A percentile compares a stretch with the other conserved stretches of the same genome.
These are phyloP conservation scores for Colletotrichum karsti DNA, from an alignment of 2,329 filamentous ascomycete species.

Conservation along the genomic window DNA sequence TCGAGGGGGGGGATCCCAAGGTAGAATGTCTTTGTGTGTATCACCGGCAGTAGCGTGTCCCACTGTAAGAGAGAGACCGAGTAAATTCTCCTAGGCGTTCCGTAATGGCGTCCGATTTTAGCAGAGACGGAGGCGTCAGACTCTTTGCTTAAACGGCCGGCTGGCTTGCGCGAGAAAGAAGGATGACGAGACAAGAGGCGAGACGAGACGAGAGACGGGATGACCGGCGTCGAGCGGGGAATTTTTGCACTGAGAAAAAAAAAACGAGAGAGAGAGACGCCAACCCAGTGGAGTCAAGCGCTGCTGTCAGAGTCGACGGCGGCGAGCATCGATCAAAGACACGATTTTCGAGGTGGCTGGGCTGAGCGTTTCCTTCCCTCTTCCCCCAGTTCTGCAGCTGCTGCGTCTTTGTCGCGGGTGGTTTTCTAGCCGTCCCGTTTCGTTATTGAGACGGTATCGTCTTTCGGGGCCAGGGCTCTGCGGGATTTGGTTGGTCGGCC, in stretches of 20 bases:
- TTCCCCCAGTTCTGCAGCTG: not conserved
- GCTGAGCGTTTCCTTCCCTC: not conserved
- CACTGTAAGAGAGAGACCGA: not conserved
- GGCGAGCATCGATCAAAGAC: not conserved
- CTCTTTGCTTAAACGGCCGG: not conserved
- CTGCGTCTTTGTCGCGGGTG: conserved; percentile 1
- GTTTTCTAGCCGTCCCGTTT: not conserved
- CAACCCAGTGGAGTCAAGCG: not conserved
- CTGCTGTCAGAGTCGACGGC: conserved; percentile 7
- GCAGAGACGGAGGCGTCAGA: conserved; percentile 4
- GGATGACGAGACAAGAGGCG: conserved; percentile 12
- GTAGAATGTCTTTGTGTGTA: conserved; percentile 4
- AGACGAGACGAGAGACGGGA: conserved; percentile 6
- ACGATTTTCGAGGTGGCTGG: not conserved
- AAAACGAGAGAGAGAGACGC: not conserved
- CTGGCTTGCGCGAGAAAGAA: conserved; percentile 13
- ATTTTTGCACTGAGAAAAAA: not conserved
- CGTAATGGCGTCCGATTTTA: not conserved
- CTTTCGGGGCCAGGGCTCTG: not conserved
- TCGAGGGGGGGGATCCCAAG: not conserved
- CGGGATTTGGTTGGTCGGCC: conserved; percentile 8
- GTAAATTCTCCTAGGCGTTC: not conserved
- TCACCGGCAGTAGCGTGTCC: conserved; percentile 4
- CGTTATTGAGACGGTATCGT: conserved; percentile 14
- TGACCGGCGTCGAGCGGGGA: not conserved